Evolutionary conservation across 192 early-diverging fungal genomes (phyloP), one percentile per base, ranked within the genome.

Genomic region (Jimgerdemannia flammicorona): DNA sequence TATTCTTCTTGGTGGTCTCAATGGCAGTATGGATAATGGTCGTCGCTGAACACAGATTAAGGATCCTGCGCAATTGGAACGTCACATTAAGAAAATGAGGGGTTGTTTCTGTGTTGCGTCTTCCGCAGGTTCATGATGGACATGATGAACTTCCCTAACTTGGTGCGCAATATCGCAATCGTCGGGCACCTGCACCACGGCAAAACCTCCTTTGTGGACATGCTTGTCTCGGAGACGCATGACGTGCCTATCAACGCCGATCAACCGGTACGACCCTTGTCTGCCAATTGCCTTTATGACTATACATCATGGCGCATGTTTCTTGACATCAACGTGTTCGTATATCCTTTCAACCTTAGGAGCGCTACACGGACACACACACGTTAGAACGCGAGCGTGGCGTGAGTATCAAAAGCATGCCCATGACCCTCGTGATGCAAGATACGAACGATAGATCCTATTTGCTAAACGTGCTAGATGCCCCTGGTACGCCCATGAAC

Each of bases 161-260:
- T 96, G 68, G 85, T 93, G 67, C 89, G 98, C 74, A 99, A 98
- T 75, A 83, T 99, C 43, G 93, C 93, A 8, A 77, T 99, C 70
- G 91, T 95, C 3, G 98, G 98, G 40, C 96, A 98, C 82, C 84
- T 99, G 74, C 96, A 98, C 77, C 98, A 99, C 80, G 98, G 98
- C 71, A 99, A 99, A 75, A 96, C 97, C 0, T 88, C 95, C 7
- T 89, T 99, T 59, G 86, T 98, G 42, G 98, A 99, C 75, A 88
- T 96, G 82, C 90, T 99, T 40, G 92, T 99, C 18, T 86, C 90
- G 39, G 87, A 96, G 72, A 98, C 97, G 14, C 98, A 99, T 74
- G 75, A 86, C 41, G 82, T 88, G 43, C 76, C 85, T 29, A 76
- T 79, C 43, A 77, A 82, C 69, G 82, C 78, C 78, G 84, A 84